Conservation (phyloP, 345 rosid genomes). For the Murraya koenigii region DNA sequence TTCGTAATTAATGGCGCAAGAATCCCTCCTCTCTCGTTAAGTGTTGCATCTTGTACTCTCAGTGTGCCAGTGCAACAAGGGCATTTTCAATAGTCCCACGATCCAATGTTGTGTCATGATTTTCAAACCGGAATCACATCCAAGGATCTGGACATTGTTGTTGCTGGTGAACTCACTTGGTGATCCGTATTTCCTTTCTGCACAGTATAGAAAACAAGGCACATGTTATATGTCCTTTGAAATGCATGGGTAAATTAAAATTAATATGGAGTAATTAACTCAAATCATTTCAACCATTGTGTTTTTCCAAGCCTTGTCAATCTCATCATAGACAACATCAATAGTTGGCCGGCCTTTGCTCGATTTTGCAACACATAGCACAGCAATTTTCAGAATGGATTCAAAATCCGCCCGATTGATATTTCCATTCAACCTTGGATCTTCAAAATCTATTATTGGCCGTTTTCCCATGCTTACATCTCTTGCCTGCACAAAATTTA, state of each 20-base stretch:
- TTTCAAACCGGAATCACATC: conserved; percentile 29
- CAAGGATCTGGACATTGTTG: conserved; percentile 25
- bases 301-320: conserved; percentile 50
- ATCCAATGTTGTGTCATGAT: background rate
- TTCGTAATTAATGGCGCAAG: background rate
- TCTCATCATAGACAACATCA: conserved; percentile 41
- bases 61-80: background rate
- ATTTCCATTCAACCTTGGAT: conserved; percentile 39
- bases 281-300: conserved; percentile 27
- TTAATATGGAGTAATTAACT: background rate
- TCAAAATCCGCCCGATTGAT: conserved; percentile 40
- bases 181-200: conserved; percentile 23
- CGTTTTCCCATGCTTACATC: conserved; percentile 46
- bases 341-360: conserved; percentile 57
- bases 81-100: background rate
- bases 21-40: background rate
- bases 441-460: conserved; percentile 45
- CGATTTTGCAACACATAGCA: conserved; percentile 45
- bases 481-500: conserved; percentile 35
- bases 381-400: conserved; percentile 46
- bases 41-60: background rate
- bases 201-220: background rate
- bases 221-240: background rate
- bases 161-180: conserved; percentile 12
- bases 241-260: background rate